Percentiles rank a stretch among this genome's conserved stretches.
phyloP scores from a whole-genome alignment of 805 yeast genomes.

The Candida maris region DNA sequence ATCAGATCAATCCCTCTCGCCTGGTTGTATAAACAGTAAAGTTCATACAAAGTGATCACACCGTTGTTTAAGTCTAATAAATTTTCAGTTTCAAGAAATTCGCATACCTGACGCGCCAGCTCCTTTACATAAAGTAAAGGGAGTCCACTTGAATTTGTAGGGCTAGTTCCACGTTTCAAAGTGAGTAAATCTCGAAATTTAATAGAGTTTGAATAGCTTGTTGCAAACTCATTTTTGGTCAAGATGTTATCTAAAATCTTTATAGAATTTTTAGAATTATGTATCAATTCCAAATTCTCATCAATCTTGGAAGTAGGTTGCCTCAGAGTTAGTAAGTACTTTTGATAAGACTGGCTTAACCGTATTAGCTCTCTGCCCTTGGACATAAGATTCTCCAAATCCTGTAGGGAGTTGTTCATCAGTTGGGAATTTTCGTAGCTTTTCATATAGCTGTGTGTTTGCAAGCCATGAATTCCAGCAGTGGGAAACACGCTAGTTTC shows the following conservation, averaged over 20 bases:
- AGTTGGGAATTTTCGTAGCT: slow-evolving; percentile 57
- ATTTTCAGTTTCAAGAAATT: slow-evolving; percentile 48
- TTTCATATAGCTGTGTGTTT: slow-evolving; percentile 50
- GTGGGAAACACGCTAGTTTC: slow-evolving; percentile 8
- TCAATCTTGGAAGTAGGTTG: slow-evolving; percentile 17
- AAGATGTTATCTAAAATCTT: slow-evolving; percentile 27
- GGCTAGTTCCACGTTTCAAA: slow-evolving; percentile 12
- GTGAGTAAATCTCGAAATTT: slow-evolving; percentile 18
- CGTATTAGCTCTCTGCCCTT: slow-evolving; percentile 69
- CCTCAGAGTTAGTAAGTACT: slow-evolving; percentile 16
- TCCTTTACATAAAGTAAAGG: slow-evolving; percentile 46
- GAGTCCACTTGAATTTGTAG: slow-evolving; percentile 11
- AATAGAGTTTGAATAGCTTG: slow-evolving; percentile 18
- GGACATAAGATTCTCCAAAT: slow-evolving; percentile 71
- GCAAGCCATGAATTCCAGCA: slow-evolving; percentile 71
- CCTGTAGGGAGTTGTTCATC: slow-evolving; percentile 67
- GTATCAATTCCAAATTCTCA: slow-evolving; percentile 24
- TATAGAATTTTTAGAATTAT: slow-evolving; percentile 28
- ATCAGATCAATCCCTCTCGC: slow-evolving; percentile 64
- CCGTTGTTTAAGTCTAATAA: slow-evolving; percentile 53
- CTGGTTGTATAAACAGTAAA: slow-evolving; percentile 62
- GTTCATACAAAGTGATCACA: slow-evolving; percentile 55
- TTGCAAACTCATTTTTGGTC: slow-evolving; percentile 26
- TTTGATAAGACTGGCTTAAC: slow-evolving; percentile 46
- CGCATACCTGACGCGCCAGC: slow-evolving; percentile 74